These are phyloP conservation scores for Trichoderma semiorbis DNA, from an alignment of 2,329 filamentous ascomycete genomes.

Conservation along the genomic window DNA sequence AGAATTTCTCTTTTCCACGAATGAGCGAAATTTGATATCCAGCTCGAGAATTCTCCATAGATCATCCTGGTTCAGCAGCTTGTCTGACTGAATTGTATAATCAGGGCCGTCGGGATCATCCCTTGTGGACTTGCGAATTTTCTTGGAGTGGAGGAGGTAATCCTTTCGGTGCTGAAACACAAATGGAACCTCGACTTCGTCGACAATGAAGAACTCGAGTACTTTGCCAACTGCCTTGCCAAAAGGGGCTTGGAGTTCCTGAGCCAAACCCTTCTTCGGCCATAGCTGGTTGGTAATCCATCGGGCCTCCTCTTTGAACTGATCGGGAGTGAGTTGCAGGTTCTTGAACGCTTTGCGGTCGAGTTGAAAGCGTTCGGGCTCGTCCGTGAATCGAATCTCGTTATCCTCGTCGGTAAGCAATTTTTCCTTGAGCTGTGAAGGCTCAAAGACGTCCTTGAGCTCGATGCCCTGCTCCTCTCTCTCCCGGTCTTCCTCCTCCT, in stretches of 20 bases:
- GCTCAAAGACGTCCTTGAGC: conserved; percentile 97
- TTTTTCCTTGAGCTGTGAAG: conserved; percentile 88
- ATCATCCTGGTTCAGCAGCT: conserved; percentile 86
- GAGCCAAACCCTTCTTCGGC: conserved; percentile 74
- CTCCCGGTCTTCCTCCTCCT: conserved; percentile 75
- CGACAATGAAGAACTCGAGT: conserved; percentile 89
- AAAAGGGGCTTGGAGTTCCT: conserved; percentile 76
- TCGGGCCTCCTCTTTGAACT: conserved; percentile 82
- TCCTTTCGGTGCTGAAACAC: conserved; percentile 98
- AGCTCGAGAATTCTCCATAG: conserved; percentile 93
- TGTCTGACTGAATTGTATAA: conserved; percentile 74
- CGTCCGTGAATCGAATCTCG: conserved; percentile 78
- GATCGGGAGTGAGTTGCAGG: conserved; percentile 73
- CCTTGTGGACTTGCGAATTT: conserved; percentile 57
- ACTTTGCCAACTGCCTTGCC: conserved; percentile 86
- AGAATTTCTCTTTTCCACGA: conserved; percentile 86
- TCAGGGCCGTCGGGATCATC: conserved; percentile 69
- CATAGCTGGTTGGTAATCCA: conserved; percentile 93
- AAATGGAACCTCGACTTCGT: conserved; percentile 93
- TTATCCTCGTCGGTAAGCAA: conserved; percentile 96
- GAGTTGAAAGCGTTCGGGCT: conserved; percentile 91
- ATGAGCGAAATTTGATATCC: conserved; percentile 90
- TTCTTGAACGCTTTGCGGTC: conserved; percentile 86
- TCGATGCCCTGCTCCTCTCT: conserved; percentile 81
- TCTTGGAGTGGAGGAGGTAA: conserved; percentile 87